Conservation (phyloP, 371 early-diverging fungal genomes). For the Mortierella sp. region DNA sequence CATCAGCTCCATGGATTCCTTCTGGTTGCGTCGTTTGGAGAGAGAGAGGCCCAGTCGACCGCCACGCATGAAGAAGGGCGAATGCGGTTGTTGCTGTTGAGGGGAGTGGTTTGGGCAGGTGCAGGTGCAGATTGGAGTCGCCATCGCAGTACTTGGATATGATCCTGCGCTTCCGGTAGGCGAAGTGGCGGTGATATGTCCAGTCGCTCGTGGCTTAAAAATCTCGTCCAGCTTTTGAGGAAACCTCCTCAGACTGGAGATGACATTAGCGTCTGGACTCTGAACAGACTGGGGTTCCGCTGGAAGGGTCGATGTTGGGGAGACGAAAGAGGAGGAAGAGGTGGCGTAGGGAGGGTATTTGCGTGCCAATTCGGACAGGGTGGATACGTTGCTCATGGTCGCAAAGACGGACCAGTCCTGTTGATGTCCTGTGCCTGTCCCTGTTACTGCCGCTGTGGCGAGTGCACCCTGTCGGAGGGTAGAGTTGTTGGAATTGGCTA, state of each 20-base stretch:
- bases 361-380: conserved; percentile 29
- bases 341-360: conserved; percentile 1
- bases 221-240: conserved; percentile 44
- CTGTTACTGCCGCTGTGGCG: not conserved
- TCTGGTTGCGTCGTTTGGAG: conserved; percentile 34
- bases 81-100: not conserved
- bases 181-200: not conserved
- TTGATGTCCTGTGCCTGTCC: not conserved
- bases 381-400: conserved; percentile 52
- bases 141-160: not conserved
- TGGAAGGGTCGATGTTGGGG: not conserved
- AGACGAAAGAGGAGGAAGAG: not conserved
- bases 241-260: conserved; percentile 17
- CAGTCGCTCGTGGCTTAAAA: conserved; percentile 26
- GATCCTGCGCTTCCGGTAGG: not conserved
- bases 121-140: conserved; percentile 33
- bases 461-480: not conserved
- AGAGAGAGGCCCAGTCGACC: not conserved
- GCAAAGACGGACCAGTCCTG: conserved; percentile 58
- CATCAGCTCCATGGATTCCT: conserved; percentile 26
- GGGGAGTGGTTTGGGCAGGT: conserved; percentile 30
- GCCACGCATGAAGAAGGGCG: not conserved
- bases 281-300: not conserved
- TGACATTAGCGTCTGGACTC: conserved; percentile 5
- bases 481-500: not conserved